Evolutionary conservation across 2,329 filamentous ascomycete species (phyloP).

Genomic region (Diaporthe sp.): DNA sequence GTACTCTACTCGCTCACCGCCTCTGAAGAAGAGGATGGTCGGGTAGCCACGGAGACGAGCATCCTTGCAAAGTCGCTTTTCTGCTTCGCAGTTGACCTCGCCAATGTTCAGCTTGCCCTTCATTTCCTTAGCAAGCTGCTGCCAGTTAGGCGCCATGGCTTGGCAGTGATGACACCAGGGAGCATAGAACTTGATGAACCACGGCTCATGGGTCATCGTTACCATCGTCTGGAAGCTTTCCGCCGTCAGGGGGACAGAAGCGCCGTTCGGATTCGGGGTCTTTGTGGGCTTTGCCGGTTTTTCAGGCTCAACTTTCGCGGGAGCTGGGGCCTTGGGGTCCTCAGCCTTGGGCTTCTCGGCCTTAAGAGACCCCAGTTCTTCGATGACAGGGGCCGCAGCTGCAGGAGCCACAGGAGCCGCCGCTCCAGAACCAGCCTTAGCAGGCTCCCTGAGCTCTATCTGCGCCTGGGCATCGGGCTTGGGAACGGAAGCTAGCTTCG

Average conservation of each 20-base stretch:
- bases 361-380: conserved; percentile 39
- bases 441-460: conserved; percentile 48
- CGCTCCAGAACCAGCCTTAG: conserved; percentile 46
- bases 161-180: conserved; percentile 98
- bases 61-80: conserved; percentile 92
- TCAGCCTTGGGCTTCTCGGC: conserved; percentile 44
- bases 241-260: conserved; percentile 81
- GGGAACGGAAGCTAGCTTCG: conserved; percentile 33
- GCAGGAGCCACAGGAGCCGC: conserved; percentile 18
- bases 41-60: conserved; percentile 85
- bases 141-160: conserved; percentile 91
- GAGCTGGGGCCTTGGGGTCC: conserved; percentile 44
- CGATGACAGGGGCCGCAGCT: conserved; percentile 30
- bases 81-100: conserved; percentile 93
- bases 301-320: conserved; percentile 55
- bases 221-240: conserved; percentile 90
- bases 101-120: conserved; percentile 90
- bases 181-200: conserved; percentile 99
- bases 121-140: conserved; percentile 91
- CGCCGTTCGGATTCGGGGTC: conserved; percentile 81
- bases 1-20: conserved; percentile 93
- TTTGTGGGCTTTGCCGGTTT: conserved; percentile 67
- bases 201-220: conserved; percentile 88
- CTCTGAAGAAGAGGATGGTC: conserved; percentile 92
- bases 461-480: conserved; percentile 43